Conservation (phyloP, 495 filamentous ascomycete genomes). For the Talaromyces ruber region DNA sequence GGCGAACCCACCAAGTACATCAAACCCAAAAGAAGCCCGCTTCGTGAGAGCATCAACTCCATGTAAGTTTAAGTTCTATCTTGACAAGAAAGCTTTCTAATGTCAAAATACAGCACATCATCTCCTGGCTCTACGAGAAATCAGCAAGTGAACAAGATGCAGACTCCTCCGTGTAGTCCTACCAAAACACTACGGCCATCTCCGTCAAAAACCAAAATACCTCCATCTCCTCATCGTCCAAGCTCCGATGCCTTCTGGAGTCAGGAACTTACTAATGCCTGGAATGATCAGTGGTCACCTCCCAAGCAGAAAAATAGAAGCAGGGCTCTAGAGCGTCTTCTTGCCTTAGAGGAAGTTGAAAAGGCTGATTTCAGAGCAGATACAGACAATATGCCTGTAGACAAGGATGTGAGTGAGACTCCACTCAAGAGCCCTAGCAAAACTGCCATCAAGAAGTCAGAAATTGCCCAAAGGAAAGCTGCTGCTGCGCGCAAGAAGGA, state of each 20-base stretch:
- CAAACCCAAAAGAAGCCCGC: conserved; percentile 2
- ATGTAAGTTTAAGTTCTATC: neutral
- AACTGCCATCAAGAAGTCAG: conserved; percentile 34
- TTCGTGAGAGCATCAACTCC: conserved; percentile 7
- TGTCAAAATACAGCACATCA: conserved; percentile 14
- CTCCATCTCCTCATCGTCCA: conserved; percentile 51
- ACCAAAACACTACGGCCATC: conserved; percentile 35
- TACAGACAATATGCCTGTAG: neutral
- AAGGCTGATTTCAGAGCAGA: neutral
- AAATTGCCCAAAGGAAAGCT: conserved; percentile 31
- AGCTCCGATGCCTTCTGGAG: conserved; percentile 77
- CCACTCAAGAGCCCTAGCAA: conserved; percentile 31
- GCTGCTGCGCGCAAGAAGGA: conserved; percentile 43
- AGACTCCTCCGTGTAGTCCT: conserved; percentile 39
- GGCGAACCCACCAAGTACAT: neutral
- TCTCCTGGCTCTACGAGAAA: conserved; percentile 28
- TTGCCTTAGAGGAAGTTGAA: conserved; percentile 19
- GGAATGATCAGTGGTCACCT: conserved; percentile 75
- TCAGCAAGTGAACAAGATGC: conserved; percentile 11
- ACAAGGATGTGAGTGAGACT: conserved; percentile 6
- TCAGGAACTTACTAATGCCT: conserved; percentile 63
- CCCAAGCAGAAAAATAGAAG: conserved; percentile 35
- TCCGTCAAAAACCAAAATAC: conserved; percentile 43
- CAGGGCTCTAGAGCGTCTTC: conserved; percentile 15
- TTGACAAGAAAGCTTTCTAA: neutral